A percentile compares a stretch with the other conserved stretches of the same genome.
phyloP scores from a whole-genome alignment of 1,139 yeast genomes.

The Martiniozyma asiatica region DNA sequence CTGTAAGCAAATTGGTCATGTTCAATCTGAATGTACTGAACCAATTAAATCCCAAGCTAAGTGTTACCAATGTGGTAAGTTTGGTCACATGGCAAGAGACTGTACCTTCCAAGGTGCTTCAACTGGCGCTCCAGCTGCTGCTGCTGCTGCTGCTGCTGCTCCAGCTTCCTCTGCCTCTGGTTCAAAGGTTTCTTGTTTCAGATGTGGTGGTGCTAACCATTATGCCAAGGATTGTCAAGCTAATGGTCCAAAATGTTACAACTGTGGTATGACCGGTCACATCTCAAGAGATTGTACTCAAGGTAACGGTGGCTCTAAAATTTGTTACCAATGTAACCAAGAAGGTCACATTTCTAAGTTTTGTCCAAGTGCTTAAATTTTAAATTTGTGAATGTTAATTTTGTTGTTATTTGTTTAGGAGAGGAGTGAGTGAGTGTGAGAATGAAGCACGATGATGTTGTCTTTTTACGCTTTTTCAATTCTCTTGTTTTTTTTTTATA shows the following conservation, averaged over 20 bases:
- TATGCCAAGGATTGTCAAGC: slow-evolving; percentile 87
- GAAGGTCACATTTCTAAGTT: slow-evolving; percentile 47
- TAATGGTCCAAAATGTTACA: slow-evolving; percentile 68
- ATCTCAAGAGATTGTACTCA: slow-evolving; percentile 70
- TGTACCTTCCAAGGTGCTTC: slow-evolving; percentile 29
- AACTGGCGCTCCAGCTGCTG: slow-evolving; percentile 13
- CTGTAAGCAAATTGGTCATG: slow-evolving; percentile 62
- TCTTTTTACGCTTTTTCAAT: no score
- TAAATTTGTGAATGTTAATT: neutral
- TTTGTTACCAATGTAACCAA: slow-evolving; percentile 80
- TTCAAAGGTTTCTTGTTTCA: slow-evolving; percentile 50
- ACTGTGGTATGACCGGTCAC: slow-evolving; percentile 87
- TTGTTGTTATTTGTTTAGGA: neutral
- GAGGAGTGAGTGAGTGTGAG: neutral
- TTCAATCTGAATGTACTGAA: slow-evolving; percentile 56
- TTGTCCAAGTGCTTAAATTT: slow-evolving; percentile 37
- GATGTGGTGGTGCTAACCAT: slow-evolving; percentile 90
- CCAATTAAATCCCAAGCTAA: slow-evolving; percentile 30
- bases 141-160: slow-evolving; percentile 12
- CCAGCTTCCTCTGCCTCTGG: slow-evolving; percentile 8
- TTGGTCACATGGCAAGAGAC: slow-evolving; percentile 75
- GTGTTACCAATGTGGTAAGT: slow-evolving; percentile 80
- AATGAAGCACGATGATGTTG: no score
- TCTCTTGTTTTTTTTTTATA: no score
- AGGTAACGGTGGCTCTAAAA: slow-evolving; percentile 32